Percentiles rank a stretch among this genome's conserved stretches.
phyloP scores from a whole-genome alignment of 352 stramenopile genomes.

The Phytophthora meadii region DNA sequence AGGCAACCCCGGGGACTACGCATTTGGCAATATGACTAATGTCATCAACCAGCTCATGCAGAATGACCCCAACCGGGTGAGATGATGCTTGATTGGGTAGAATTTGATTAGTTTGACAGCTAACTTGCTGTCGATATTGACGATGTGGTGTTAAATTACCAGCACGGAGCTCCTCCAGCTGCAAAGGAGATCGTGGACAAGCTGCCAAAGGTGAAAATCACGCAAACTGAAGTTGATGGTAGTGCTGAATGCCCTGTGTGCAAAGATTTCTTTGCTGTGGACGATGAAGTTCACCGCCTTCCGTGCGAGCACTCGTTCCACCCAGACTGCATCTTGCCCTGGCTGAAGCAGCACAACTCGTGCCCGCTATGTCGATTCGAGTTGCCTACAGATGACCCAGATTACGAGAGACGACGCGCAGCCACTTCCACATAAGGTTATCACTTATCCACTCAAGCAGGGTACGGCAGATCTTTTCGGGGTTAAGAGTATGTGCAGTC shows the following conservation, averaged over 20 bases:
- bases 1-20: constrained; percentile 82
- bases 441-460: constrained; percentile 15
- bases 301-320: constrained; percentile 85
- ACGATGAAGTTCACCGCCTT: constrained; percentile 76
- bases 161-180: constrained; percentile 84
- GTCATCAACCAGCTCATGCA: constrained; percentile 92
- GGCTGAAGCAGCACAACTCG: constrained; percentile 91
- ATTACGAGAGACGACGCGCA: constrained; percentile 75
- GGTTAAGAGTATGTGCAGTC: constrained; percentile 30
- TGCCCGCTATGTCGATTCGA: constrained; percentile 88
- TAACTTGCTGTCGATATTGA: constrained; percentile 19
- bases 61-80: constrained; percentile 86
- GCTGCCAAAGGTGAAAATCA: constrained; percentile 77
- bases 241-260: constrained; percentile 87
- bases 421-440: constrained; percentile 30
- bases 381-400: constrained; percentile 82
- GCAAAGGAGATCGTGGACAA: constrained; percentile 80
- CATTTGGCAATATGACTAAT: constrained; percentile 83
- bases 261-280: constrained; percentile 86
- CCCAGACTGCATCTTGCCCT: constrained; percentile 87
- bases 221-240: constrained; percentile 74
- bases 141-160: constrained; percentile 7
- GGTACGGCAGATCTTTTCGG: constrained; percentile 21
- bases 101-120: background rate
- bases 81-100: constrained; percentile 9